Base-by-base conservation (phyloP, 768 basidiomycete species). In the Tylopilus intermedius region DNA sequence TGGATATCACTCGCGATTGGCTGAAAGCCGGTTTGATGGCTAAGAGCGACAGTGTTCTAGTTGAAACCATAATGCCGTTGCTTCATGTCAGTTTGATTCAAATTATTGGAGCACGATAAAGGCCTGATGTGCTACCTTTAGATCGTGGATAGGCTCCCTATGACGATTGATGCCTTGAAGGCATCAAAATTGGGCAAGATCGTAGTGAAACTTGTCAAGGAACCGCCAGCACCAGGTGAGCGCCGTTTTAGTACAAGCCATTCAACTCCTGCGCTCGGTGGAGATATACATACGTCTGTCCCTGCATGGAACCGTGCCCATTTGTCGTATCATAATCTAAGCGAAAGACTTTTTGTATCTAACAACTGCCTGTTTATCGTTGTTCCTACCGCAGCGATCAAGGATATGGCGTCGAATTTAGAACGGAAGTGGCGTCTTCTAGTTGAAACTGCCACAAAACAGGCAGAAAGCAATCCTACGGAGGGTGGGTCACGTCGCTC, bases 321-420 rank as follows among this genome's bases (percentile, higher is more conserved):
- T 63, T 58, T 69, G 49, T 62, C 61, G 65, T 69, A 64, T 63
- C 63, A 64, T 64, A 62, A 58, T 57, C 66, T 67, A 67, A 70
- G 58, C 50, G 58, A 58, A 65, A 56, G 63, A 58, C 57, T 42
- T 61, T 62, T 73, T 82, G 78, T 85, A 84, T 87, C 85, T 89
- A 83, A 89, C 86, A 65, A 70, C 64, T 52, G 62, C 68, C 71
- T 66, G 70, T 70, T 72, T 74, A 67, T 62, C 68, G 63, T 71
- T 71, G 70, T 66, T 30, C 61, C 62, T 58, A 58, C 59, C 58
- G 69, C 77, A 92, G 90, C 90, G 74, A 81, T 90, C 85, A 88
- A 90, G 84, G 90, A 92, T 75, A 89, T 92, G 87, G 90, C 90
- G 62, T 81, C 81, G 67, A 90, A 89, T 75, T 76, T 92, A 74